phyloP scores from a whole-genome alignment of 768 basidiomycete genomes.

The Baorangia bicolor region DNA sequence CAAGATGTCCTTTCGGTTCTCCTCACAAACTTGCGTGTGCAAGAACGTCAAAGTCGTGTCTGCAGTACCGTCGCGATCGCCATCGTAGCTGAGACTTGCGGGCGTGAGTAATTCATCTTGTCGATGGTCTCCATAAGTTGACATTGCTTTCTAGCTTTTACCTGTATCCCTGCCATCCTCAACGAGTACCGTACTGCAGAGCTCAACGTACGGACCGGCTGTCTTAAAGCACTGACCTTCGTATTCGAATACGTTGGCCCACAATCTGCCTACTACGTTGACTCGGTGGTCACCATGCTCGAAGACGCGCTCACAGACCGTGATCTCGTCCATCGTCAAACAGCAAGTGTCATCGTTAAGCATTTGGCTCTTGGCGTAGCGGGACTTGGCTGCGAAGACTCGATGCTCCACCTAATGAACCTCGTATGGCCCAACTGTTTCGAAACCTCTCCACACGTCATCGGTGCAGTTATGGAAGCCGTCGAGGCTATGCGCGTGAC shows the following conservation, averaged over 20 bases:
- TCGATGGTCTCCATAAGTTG: not conserved
- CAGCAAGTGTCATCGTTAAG: conserved; percentile 97
- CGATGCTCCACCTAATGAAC: conserved; percentile 96
- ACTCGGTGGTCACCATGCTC: conserved; percentile 96
- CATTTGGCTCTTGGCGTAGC: conserved; percentile 96
- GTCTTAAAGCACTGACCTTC: conserved; percentile 97
- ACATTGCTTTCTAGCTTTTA: conserved; percentile 64
- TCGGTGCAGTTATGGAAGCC: conserved; percentile 97
- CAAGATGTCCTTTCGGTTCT: conserved; percentile 97
- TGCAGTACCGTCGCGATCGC: conserved; percentile 98
- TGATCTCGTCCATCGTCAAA: conserved; percentile 97
- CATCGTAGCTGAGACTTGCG: conserved; percentile 92
- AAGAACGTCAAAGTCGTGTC: conserved; percentile 98
- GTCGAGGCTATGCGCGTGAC: conserved; percentile 97
- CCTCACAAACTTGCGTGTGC: conserved; percentile 93
- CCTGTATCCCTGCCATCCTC: conserved; percentile 96
- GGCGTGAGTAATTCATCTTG: conserved; percentile 41
- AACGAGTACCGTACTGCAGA: conserved; percentile 99
- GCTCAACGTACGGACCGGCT: conserved; percentile 97
- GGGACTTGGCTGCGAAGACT: conserved; percentile 96
- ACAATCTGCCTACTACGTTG: conserved; percentile 94
- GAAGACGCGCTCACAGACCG: conserved; percentile 98
- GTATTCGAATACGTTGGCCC: conserved; percentile 99
- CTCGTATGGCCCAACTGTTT: conserved; percentile 99
- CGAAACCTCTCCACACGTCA: conserved; percentile 97